Evolutionary conservation across 176 grass and related monocot species (phyloP), one percentile per base, ranked within the genome.

Genomic region (Panicum miliaceum): DNA sequence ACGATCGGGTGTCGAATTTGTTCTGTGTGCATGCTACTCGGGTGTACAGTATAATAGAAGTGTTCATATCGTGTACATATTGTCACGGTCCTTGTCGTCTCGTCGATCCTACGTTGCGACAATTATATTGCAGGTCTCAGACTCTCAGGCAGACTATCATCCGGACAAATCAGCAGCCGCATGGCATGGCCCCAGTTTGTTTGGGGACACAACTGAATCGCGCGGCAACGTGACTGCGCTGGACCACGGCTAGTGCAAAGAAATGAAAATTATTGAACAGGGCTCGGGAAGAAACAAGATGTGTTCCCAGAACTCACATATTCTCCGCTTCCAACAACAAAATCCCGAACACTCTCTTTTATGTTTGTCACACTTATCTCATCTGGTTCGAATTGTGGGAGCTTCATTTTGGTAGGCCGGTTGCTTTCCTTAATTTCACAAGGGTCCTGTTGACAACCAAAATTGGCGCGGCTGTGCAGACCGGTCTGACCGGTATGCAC

Each of bases 291-390:
- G n/a, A n/a, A n/a, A n/a, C n/a, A n/a, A n/a, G n/a, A n/a, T n/a
- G n/a, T n/a, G n/a, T n/a, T n/a, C n/a, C n/a, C n/a, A 83, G 67
- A 35, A 84, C 93, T 92, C 81, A 96, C 96, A 90, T 95, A 93
- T 99, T 94, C 85, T 45, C 96, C 96, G 52, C 96, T 90, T 73
- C 96, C 93, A 25, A 98, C 43, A 60, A 98, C 84, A 43, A 98
- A 88, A 81, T 98, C 96, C 59, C 88, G 53, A 42, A 92, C 89
- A 85, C 93, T 98, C 64, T 92, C 89, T 81, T 89, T 98, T 58
- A 99, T 92, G 76, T 88, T 92, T 68, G 96, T 96, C 54, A 84
- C 72, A 58, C 72, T 89, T 90, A 83, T 95, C 84, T 84, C 85
- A 60, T 86, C 93, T 12, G 84, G 65, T 76, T 92, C 91, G 14